Percentiles rank a stretch among this genome's conserved stretches.
phyloP scores from a whole-genome alignment of 192 early-diverging fungal genomes.

The Linnemannia exigua region DNA sequence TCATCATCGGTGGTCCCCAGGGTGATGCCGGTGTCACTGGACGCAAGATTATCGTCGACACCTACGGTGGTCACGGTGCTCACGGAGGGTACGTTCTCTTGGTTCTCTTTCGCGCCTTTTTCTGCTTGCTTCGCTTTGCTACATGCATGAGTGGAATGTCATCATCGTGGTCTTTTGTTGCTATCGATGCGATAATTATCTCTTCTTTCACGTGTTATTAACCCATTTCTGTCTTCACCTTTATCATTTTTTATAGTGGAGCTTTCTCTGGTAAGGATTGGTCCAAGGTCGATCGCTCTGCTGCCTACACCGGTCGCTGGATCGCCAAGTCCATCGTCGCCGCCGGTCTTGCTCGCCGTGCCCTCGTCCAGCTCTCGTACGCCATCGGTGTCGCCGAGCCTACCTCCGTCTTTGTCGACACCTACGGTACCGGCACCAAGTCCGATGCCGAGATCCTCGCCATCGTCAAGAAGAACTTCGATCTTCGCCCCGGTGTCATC shows the following conservation, averaged over 20 bases:
- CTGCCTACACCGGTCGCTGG: conserved; percentile 96
- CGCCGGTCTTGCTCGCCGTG: conserved; percentile 93
- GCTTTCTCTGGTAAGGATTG: conserved; percentile 99
- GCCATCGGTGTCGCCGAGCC: conserved; percentile 99
- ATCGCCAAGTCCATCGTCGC: conserved; percentile 97
- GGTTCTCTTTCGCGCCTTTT: background rate
- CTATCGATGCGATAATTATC: background rate
- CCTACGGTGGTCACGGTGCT: conserved; percentile 95
- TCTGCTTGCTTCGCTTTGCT: too few relatives aligned
- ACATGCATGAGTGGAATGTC: background rate
- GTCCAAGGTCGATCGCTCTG: conserved; percentile 99
- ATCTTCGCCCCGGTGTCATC: conserved; percentile 98
- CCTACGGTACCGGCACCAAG: conserved; percentile 95
- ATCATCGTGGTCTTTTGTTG: too few relatives aligned
- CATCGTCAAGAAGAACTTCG: conserved; percentile 99
- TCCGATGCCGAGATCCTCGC: conserved; percentile 90
- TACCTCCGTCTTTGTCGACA: conserved; percentile 95
- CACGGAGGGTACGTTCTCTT: conserved; percentile 69
- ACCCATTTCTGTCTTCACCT: background rate
- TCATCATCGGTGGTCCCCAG: conserved; percentile 99
- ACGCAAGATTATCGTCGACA: conserved; percentile 83
- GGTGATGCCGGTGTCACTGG: conserved; percentile 99
- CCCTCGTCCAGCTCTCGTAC: conserved; percentile 97
- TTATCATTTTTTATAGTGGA: conserved; percentile 77
- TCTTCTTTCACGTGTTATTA: background rate